These are phyloP conservation scores for Botrytis paeoniae DNA, from an alignment of 2,329 filamentous ascomycete genomes.

Conservation along the genomic window DNA sequence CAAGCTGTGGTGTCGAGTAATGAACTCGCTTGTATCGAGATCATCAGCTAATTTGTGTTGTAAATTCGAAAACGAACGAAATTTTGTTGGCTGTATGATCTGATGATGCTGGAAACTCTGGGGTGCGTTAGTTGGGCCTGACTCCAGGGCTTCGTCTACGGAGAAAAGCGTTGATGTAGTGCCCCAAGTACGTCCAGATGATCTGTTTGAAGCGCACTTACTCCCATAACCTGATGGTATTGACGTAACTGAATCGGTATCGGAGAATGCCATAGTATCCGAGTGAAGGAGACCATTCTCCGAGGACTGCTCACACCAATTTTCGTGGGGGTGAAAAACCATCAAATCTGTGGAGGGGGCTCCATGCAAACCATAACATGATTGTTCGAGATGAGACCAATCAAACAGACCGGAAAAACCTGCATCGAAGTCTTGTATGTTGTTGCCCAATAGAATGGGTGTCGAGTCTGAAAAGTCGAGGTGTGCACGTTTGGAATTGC, in stretches of 20 bases:
- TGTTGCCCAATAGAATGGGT: neutral
- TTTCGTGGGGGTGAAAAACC: neutral
- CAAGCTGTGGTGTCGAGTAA: neutral
- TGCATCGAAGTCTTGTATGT: neutral
- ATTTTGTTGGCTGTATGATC: neutral
- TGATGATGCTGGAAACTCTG: neutral
- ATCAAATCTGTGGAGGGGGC: neutral
- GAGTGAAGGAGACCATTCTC: neutral
- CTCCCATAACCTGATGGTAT: slow-evolving; percentile 14
- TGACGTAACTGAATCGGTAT: slow-evolving; percentile 18
- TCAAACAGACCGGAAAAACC: neutral
- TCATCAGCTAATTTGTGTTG: neutral
- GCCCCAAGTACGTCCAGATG: slow-evolving; percentile 26
- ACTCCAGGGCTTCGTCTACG: neutral
- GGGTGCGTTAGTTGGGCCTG: neutral
- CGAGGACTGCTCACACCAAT: neutral
- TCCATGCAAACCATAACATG: neutral
- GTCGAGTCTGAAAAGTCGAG: neutral
- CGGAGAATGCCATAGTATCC: slow-evolving; percentile 13
- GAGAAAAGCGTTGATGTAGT: slow-evolving; percentile 23
- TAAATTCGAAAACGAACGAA: neutral
- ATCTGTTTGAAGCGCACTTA: slow-evolving; percentile 12
- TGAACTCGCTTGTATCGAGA: neutral
- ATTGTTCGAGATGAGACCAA: neutral
- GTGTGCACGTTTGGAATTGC: neutral